Conservation (phyloP, 495 filamentous ascomycete species). For the Mycothermus thermophilus region DNA sequence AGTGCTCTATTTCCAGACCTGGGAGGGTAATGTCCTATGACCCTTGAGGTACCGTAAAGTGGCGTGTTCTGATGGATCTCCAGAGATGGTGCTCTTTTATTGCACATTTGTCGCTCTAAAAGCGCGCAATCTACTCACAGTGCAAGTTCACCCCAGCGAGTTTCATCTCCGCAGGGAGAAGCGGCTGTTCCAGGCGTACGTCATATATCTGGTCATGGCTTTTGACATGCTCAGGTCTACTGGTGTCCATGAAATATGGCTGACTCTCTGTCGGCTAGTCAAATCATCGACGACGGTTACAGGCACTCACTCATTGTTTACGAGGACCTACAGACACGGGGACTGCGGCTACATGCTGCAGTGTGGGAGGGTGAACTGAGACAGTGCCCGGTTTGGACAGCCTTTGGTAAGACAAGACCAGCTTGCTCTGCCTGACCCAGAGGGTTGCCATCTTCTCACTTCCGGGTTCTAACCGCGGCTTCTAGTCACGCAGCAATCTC, state of each 20-base stretch:
- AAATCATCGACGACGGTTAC: slow-evolving; percentile 57
- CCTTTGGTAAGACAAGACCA: slow-evolving; percentile 44
- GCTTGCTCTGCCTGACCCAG: too few species aligned
- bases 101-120: slow-evolving; percentile 64
- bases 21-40: slow-evolving; percentile 31
- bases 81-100: slow-evolving; percentile 65
- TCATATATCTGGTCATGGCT: too few species aligned
- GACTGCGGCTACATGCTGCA: slow-evolving; percentile 41
- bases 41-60: neutral
- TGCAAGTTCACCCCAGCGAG: slow-evolving; percentile 40
- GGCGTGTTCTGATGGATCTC: slow-evolving; percentile 10
- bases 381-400: slow-evolving; percentile 58
- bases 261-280: too few species aligned
- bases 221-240: neutral
- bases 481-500: slow-evolving; percentile 45
- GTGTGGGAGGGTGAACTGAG: slow-evolving; percentile 36
- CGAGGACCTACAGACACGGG: slow-evolving; percentile 47
- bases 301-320: slow-evolving; percentile 61
- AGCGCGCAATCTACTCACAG: slow-evolving; percentile 45
- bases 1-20: slow-evolving; percentile 38
- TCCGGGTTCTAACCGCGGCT: neutral
- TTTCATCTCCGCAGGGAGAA: slow-evolving; percentile 49
- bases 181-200: slow-evolving; percentile 56
- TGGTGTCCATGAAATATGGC: neutral
- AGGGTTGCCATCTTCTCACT: neutral